Evolutionary conservation across 108 stramenopile species (phyloP).

Genomic region (Heterococcus sp.): DNA sequence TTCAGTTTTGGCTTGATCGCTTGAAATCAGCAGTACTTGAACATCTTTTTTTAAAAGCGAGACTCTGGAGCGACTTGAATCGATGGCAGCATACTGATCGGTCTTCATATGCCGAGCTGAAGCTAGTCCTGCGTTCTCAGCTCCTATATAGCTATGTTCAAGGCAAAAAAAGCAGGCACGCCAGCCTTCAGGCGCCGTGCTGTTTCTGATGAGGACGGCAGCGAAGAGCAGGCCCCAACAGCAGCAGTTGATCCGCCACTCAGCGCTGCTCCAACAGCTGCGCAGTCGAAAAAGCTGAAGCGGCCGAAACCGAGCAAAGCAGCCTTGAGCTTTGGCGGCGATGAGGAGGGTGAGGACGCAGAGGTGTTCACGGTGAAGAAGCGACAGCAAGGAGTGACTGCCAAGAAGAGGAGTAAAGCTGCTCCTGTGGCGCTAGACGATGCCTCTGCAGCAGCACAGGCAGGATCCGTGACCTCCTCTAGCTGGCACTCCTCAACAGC

Average conservation of each 20-base stretch:
- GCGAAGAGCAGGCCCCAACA: neutral
- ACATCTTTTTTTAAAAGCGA: neutral
- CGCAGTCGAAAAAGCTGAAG: too few relatives aligned
- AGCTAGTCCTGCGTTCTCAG: too few relatives aligned
- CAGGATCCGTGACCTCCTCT: neutral
- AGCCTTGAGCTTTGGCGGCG: neutral
- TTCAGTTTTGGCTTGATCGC: too few relatives aligned
- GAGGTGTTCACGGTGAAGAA: neutral
- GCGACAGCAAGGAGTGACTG: neutral
- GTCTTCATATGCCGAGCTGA: too few relatives aligned
- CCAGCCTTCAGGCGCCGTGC: neutral
- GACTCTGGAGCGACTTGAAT: too few relatives aligned
- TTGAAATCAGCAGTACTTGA: too few relatives aligned
- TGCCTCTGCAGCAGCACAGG: neutral
- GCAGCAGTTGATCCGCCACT: neutral
- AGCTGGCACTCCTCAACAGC: slow-evolving; percentile 32
- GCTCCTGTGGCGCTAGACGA: neutral
- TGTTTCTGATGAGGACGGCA: neutral
- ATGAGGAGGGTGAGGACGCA: neutral
- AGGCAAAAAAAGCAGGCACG: neutral
- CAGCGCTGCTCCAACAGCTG: neutral
- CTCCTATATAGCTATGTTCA: too few relatives aligned
- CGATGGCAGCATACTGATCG: too few relatives aligned
- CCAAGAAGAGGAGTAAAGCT: neutral
- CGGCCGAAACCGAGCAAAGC: neutral